Evolutionary conservation across 1,284 basidiomycete species (phyloP).

Genomic region (Apiotrichum porosum): DNA sequence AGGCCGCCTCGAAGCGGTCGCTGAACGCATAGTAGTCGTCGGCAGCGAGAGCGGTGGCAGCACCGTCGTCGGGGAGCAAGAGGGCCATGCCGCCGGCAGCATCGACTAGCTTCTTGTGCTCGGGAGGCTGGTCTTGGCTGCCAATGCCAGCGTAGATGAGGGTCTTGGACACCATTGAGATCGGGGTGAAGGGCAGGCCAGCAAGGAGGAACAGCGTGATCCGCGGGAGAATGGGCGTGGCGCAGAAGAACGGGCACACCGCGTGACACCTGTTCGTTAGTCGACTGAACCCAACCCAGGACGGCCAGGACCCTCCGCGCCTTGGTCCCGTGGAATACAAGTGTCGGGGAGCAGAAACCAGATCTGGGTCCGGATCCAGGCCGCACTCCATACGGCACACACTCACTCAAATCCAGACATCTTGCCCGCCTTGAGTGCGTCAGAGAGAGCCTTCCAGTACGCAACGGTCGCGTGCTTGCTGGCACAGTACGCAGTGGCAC

Average conservation of each 20-base stretch:
- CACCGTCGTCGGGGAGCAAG: slow-evolving; percentile 8
- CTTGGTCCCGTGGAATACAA: too few species aligned
- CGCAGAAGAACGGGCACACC: slow-evolving; percentile 26
- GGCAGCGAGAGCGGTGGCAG: slow-evolving; percentile 1
- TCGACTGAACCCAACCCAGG: too few species aligned
- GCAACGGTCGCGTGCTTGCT: slow-evolving; percentile 24
- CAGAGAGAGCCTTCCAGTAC: slow-evolving; percentile 18
- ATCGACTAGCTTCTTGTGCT: not conserved
- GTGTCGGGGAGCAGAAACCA: too few species aligned
- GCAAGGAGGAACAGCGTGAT: slow-evolving; percentile 5
- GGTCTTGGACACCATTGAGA: slow-evolving; percentile 3
- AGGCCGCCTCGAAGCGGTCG: not conserved
- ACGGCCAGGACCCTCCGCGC: too few species aligned
- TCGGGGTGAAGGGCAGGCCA: slow-evolving; percentile 11
- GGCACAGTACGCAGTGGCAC: slow-evolving; percentile 13
- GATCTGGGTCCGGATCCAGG: not conserved
- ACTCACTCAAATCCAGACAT: slow-evolving; percentile 17
- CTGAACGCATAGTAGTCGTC: slow-evolving; percentile 10
- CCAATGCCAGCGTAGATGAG: slow-evolving; percentile 6
- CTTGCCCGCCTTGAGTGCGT: slow-evolving; percentile 5
- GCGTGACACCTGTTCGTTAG: slow-evolving; percentile 19
- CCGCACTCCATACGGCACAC: not conserved
- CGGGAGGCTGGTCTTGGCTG: not conserved
- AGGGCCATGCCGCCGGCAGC: slow-evolving; percentile 5
- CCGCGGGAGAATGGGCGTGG: slow-evolving; percentile 5